Conservation (phyloP, 2,329 filamentous ascomycete species). For the Chrysoporthe cubensis region DNA sequence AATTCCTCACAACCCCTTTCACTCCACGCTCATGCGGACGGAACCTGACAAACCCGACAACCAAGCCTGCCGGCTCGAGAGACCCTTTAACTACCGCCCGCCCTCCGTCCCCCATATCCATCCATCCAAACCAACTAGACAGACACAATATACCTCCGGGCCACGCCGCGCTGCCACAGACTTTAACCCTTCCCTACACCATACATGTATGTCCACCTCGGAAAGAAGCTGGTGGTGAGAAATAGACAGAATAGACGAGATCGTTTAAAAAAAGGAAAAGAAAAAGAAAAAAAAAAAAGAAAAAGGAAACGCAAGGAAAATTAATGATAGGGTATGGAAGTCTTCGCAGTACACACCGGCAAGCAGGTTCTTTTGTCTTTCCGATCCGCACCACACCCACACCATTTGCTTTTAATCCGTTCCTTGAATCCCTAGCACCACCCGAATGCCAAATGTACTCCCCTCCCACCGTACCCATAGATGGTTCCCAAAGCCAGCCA, state of each 20-base stretch:
- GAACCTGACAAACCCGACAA: conserved; percentile 7
- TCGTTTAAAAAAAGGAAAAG: not conserved
- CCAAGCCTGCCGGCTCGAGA: conserved; percentile 2
- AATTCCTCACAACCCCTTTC: not conserved
- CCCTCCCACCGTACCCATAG: conserved; percentile 17
- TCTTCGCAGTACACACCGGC: conserved; percentile 26
- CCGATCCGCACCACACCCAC: conserved; percentile 21
- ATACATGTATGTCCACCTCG: not conserved
- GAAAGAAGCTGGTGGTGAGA: not conserved
- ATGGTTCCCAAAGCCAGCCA: conserved; percentile 26
- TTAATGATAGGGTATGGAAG: conserved; percentile 27
- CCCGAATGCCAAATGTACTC: conserved; percentile 26
- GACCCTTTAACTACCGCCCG: not conserved
- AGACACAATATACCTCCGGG: not conserved
- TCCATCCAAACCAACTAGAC: conserved; percentile 4
- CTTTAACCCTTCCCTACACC: not conserved
- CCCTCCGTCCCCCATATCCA: not conserved
- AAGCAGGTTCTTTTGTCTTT: conserved; percentile 26
- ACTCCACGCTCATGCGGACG: conserved; percentile 14
- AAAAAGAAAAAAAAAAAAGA: too few species aligned
- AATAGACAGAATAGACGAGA: conserved; percentile 18
- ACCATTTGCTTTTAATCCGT: conserved; percentile 26
- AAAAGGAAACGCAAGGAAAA: conserved; percentile 14
- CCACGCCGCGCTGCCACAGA: conserved; percentile 4
- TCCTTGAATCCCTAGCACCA: conserved; percentile 26